Percentiles rank a stretch among this genome's conserved stretches.
Conservation (phyloP, 2,329 filamentous ascomycete species). For the Cytospora chrysosperma region DNA sequence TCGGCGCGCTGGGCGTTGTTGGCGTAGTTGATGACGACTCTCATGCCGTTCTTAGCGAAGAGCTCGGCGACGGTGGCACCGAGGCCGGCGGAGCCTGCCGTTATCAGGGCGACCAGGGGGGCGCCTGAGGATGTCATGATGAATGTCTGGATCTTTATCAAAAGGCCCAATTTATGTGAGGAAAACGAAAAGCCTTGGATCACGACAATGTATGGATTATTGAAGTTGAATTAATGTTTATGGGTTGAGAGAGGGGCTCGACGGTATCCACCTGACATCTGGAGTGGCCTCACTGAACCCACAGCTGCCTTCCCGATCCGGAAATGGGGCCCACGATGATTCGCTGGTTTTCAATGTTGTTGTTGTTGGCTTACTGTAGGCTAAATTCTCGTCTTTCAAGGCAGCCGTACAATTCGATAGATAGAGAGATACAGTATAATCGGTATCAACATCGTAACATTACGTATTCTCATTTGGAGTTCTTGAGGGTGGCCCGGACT, state of each 20-base stretch:
- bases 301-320: conserved; percentile 10
- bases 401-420: background rate
- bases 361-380: background rate
- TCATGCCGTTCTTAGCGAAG: conserved; percentile 67
- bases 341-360: conserved; percentile 8
- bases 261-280: background rate
- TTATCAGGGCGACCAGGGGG: conserved; percentile 44
- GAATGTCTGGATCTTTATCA: too few species aligned
- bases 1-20: conserved; percentile 60
- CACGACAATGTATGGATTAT: background rate
- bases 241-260: background rate
- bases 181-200: background rate
- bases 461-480: too few species aligned
- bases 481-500: too few species aligned
- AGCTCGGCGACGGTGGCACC: conserved; percentile 66
- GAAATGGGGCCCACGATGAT: conserved; percentile 10
- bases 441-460: background rate
- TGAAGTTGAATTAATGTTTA: background rate
- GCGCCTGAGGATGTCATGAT: conserved; percentile 34
- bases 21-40: conserved; percentile 73
- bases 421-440: background rate
- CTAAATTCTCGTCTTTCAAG: background rate
- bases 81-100: conserved; percentile 62
- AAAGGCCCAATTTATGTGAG: background rate
- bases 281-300: background rate